Conservation (phyloP, 2,329 filamentous ascomycete species). For the Phialemoniopsis sp. region DNA sequence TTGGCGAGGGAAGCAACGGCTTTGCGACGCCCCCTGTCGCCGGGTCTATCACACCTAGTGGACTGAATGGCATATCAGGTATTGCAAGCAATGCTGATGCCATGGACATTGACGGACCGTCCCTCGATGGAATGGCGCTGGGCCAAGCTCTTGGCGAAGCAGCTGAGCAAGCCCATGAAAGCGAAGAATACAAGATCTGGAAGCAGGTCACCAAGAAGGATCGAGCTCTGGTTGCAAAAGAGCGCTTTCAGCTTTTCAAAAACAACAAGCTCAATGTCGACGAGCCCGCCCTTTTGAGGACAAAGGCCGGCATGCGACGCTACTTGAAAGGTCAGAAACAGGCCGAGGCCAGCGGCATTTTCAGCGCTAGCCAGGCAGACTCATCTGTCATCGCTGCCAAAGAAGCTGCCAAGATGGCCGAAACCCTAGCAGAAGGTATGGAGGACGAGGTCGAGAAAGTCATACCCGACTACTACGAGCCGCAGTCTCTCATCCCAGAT, state of each 20-base stretch:
- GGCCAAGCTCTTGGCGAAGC: constrained; percentile 61
- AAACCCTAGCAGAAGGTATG: constrained; percentile 84
- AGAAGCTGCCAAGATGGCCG: constrained; percentile 47
- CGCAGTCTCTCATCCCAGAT: constrained; percentile 80
- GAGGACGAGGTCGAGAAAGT: constrained; percentile 81
- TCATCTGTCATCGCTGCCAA: constrained; percentile 44
- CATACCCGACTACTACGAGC: constrained; percentile 92
- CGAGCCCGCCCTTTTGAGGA: constrained; percentile 80
- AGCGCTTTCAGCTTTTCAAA: constrained; percentile 81
- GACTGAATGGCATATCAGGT: constrained; percentile 59
- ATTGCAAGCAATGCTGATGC: constrained; percentile 73
- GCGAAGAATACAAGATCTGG: constrained; percentile 97
- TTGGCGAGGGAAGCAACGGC: constrained; percentile 75
- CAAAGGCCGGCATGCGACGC: constrained; percentile 82
- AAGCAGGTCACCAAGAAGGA: constrained; percentile 99
- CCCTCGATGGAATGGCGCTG: constrained; percentile 61
- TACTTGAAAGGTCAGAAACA: constrained; percentile 78
- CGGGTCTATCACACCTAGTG: constrained; percentile 69
- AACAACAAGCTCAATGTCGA: constrained; percentile 81
- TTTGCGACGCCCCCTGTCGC: constrained; percentile 78
- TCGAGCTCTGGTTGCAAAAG: constrained; percentile 78
- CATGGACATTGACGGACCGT: constrained; percentile 82
- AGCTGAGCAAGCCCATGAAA: constrained; percentile 74
- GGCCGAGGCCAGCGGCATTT: constrained; percentile 46
- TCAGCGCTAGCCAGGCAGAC: constrained; percentile 31